A percentile compares a stretch with the other conserved stretches of the same genome.
These are phyloP conservation scores for Termitomyces sp. DNA, from an alignment of 768 basidiomycete species.

Conservation along the genomic window DNA sequence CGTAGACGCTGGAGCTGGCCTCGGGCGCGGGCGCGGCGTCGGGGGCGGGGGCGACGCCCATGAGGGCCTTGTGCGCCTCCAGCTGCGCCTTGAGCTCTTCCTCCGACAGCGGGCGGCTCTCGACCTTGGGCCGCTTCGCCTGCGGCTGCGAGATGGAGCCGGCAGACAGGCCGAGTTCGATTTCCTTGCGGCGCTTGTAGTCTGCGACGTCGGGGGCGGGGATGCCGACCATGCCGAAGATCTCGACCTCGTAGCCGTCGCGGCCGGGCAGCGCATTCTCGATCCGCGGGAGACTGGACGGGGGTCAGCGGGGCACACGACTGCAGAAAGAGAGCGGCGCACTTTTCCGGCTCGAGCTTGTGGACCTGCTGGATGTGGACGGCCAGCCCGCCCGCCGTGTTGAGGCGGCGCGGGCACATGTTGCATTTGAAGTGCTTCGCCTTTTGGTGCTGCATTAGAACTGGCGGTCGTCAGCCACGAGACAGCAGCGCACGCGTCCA, in stretches of 20 bases:
- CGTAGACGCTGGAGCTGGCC: constrained; percentile 56
- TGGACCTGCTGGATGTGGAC: constrained; percentile 99
- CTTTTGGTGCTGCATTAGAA: constrained; percentile 98
- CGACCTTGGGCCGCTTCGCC: constrained; percentile 75
- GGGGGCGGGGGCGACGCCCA: constrained; percentile 55
- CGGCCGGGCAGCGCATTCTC: constrained; percentile 95
- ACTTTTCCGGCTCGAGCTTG: constrained; percentile 96
- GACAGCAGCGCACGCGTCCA: no score
- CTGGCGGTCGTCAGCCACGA: constrained; percentile 30
- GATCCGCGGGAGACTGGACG: constrained; percentile 71
- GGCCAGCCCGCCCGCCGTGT: constrained; percentile 95
- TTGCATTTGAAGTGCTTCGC: constrained; percentile 99
- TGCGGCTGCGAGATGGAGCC: constrained; percentile 80
- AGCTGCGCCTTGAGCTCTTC: constrained; percentile 83
- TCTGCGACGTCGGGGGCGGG: constrained; percentile 92
- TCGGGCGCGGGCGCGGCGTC: constrained; percentile 32
- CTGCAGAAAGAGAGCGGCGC: constrained; percentile 17
- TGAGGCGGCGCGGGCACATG: constrained; percentile 91
- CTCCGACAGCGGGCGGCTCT: constrained; percentile 73
- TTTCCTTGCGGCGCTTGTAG: constrained; percentile 94
- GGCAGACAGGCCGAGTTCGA: constrained; percentile 81
- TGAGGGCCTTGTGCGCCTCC: constrained; percentile 85
- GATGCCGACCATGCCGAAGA: constrained; percentile 99
- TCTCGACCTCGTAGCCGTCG: constrained; percentile 97
- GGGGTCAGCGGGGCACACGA: neutral